Percentiles rank a stretch among this genome's conserved stretches.
These are phyloP conservation scores for Solanum boliviense DNA, from an alignment of 257 asterid species.

Conservation along the genomic window DNA sequence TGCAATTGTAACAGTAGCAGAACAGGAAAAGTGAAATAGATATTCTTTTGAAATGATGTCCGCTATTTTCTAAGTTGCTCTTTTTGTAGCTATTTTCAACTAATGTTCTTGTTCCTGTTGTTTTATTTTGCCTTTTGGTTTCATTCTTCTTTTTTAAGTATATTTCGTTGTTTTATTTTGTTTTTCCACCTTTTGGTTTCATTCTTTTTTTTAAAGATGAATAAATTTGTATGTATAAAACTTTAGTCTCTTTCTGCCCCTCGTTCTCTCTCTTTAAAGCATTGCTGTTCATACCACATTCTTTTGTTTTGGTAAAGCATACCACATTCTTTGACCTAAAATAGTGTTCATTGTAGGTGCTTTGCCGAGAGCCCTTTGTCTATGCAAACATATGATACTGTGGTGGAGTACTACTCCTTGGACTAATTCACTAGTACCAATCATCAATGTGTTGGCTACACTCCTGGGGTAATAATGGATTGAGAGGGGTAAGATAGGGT, in stretches of 20 bases:
- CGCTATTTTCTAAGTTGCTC: neutral
- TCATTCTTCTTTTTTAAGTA: neutral
- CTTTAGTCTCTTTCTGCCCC: too few species aligned
- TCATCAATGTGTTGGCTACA: neutral
- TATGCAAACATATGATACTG: slow-evolving; percentile 42
- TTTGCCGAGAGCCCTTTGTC: slow-evolving; percentile 38
- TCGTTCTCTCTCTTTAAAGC: neutral
- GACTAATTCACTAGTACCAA: neutral
- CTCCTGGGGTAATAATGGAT: neutral
- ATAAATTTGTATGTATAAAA: neutral
- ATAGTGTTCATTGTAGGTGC: slow-evolving; percentile 23
- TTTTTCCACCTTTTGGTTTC: neutral
- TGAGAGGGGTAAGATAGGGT: neutral
- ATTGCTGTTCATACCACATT: neutral
- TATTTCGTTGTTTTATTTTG: neutral
- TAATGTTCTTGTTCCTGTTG: neutral
- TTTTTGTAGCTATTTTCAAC: neutral
- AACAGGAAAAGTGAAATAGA: neutral
- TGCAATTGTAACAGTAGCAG: neutral
- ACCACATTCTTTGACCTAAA: neutral
- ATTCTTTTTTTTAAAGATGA: neutral
- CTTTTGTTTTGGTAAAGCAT: neutral
- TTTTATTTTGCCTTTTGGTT: neutral
- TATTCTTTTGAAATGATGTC: neutral
- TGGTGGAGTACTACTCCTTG: slow-evolving; percentile 23